Evolutionary conservation across 108 stramenopile species (phyloP).

Genomic region (Nitzschia putrida): DNA sequence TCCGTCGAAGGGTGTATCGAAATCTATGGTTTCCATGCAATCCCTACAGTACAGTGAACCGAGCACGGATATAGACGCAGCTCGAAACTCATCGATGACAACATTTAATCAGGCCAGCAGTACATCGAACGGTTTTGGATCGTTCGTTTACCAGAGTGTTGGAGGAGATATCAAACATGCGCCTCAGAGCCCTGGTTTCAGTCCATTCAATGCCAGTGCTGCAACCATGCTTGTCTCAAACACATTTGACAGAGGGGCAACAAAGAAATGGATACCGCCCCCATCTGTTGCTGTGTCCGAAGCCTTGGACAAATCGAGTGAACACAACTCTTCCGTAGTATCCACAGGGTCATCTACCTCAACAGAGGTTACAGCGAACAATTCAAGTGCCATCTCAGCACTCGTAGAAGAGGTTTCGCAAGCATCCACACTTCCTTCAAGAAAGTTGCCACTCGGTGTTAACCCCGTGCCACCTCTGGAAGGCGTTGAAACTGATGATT

Average conservation of each 20-base stretch:
- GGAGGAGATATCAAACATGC: not conserved
- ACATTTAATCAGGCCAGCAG: not conserved
- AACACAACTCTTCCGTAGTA: not conserved
- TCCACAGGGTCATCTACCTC: constrained; percentile 5
- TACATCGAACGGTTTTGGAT: not conserved
- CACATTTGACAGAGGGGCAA: not conserved
- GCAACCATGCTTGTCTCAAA: constrained; percentile 14
- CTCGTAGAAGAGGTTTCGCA: constrained; percentile 14
- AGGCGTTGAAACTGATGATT: constrained; percentile 24
- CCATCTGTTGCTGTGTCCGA: not conserved
- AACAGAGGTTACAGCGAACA: constrained; percentile 16
- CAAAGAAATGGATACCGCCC: not conserved
- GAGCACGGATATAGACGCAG: constrained; percentile 5
- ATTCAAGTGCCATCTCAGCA: not conserved
- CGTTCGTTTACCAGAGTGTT: not conserved
- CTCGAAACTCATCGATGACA: not conserved
- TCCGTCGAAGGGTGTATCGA: not conserved
- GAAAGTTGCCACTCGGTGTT: constrained; percentile 13
- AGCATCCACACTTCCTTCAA: constrained; percentile 22
- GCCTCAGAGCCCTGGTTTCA: not conserved
- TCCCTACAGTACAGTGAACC: constrained; percentile 5
- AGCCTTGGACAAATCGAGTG: not conserved
- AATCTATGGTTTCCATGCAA: constrained; percentile 1
- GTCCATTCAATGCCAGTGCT: constrained; percentile 16
- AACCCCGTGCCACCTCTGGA: constrained; percentile 12